Base-by-base conservation (phyloP, 202 grass and related monocot genomes). In the Cymbopogon flexuosus region DNA sequence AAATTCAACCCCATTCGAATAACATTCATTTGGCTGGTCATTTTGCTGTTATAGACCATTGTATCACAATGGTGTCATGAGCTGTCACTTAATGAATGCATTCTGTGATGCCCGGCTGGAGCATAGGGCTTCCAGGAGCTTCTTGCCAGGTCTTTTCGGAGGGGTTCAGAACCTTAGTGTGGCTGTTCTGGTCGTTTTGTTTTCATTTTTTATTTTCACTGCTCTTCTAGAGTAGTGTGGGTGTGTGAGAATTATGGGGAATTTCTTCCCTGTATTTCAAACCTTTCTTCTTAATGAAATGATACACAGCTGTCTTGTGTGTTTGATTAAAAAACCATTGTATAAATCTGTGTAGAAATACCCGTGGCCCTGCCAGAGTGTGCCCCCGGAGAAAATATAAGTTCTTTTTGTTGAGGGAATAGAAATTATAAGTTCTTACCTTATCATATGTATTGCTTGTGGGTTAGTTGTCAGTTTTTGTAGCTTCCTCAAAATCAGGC, bases 401-500 rank as follows among this genome's bases (percentile, higher is more conserved):
- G 37, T 61, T 85, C 27, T 83, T 65, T 27, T 27, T 27, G 27
- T 27, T 27, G 27, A 27, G 27, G 27, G 27, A 27, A 27, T 27
- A 68, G 31, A 80, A 37, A 40, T 36, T 62, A 16, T 27, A 62
- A 49, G 37, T 61, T 85, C 27, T 83, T 65, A 6, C 59, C 18
- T 58, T 39, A 68, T 11, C 21, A 40, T 72, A n/a, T 10, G 4
- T 71, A 21, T n/a, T 42, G 31, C n/a, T 65, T 72, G 23, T 64
- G 24, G 45, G 24, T 47, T 18, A 7, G 37, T 83, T 73, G 15
- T 72, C 34, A 65, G 6, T 2, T 72, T 87, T 73, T 74, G 6
- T 36, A 40, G n/a, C 65, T 62, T 37, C 22, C 43, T 63, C 35
- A 72, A 63, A 65, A 70, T 74, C 27, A 81, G 42, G 10, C 41